Conservation (phyloP, 2,329 filamentous ascomycete genomes). For the Penicillium palitans region DNA sequence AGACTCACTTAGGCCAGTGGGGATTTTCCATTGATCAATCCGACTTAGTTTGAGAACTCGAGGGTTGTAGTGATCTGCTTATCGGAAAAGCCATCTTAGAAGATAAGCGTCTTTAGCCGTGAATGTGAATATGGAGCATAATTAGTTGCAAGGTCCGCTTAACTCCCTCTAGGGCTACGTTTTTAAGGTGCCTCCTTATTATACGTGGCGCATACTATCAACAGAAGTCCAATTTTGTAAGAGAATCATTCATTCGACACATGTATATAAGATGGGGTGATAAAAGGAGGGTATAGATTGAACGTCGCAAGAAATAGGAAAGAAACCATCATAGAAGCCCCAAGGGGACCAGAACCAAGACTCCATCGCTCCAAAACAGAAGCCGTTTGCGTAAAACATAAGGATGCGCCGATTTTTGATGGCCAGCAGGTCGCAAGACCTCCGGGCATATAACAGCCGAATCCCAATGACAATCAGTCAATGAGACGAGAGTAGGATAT, state of each 20-base stretch:
- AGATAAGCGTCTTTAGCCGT: too few species aligned
- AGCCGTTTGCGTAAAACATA: not conserved
- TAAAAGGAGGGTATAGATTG: constrained; percentile 17
- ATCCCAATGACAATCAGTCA: not conserved
- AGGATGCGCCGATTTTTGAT: constrained; percentile 16
- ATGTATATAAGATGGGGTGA: not conserved
- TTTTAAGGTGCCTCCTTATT: too few species aligned
- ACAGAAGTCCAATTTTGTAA: not conserved
- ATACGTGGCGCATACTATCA: not conserved
- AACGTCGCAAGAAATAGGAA: not conserved
- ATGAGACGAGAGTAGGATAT: not conserved
- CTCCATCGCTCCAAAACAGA: constrained; percentile 12
- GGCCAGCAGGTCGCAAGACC: not conserved
- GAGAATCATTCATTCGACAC: not conserved
- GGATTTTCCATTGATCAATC: too few species aligned
- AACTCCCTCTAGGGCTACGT: too few species aligned
- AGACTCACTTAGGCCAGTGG: too few species aligned
- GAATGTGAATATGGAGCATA: too few species aligned
- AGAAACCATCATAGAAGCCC: not conserved
- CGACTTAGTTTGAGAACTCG: too few species aligned
- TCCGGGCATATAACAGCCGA: not conserved
- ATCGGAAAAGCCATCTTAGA: too few species aligned
- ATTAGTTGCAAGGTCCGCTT: too few species aligned
- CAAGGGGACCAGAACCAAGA: not conserved
- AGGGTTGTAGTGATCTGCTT: too few species aligned